These are phyloP conservation scores for Nidularia pulvinata DNA, from an alignment of 768 basidiomycete species.

Conservation along the genomic window DNA sequence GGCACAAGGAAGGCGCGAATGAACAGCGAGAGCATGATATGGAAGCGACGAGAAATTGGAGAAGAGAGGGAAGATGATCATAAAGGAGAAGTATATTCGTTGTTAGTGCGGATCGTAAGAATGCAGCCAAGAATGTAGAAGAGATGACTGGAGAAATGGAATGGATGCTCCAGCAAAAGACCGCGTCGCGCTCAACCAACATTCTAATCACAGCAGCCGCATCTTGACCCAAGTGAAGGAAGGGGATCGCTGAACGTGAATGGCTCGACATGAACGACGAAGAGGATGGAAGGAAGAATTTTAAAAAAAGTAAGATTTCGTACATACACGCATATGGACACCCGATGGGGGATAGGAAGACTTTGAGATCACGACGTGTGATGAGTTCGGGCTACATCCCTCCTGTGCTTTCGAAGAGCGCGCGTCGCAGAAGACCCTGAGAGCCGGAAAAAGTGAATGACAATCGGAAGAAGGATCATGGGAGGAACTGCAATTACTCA, in stretches of 20 bases:
- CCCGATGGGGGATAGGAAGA: slow-evolving; percentile 96
- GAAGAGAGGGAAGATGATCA: no score
- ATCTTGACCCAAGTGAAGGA: not conserved
- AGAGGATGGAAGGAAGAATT: not conserved
- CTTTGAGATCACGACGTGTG: slow-evolving; percentile 93
- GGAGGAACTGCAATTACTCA: slow-evolving; percentile 31
- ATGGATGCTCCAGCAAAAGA: no score
- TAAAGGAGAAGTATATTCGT: no score
- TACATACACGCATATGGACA: slow-evolving; percentile 90
- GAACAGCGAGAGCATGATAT: no score
- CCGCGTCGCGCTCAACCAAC: no score
- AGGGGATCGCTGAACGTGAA: slow-evolving; percentile 9
- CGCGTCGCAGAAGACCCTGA: slow-evolving; percentile 83
- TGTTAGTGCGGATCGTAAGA: no score
- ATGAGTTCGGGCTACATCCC: slow-evolving; percentile 97
- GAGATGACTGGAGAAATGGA: no score
- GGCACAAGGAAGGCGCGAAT: no score
- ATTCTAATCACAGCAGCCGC: no score
- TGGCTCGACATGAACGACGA: not conserved
- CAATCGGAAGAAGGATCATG: not conserved
- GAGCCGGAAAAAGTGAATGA: slow-evolving; percentile 41
- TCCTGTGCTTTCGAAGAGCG: slow-evolving; percentile 94
- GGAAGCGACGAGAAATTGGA: no score
- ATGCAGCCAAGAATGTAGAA: no score
- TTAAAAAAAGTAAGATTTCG: not conserved